Conservation (phyloP, 2,329 filamentous ascomycete species). For the Trichophyton rubrum region DNA sequence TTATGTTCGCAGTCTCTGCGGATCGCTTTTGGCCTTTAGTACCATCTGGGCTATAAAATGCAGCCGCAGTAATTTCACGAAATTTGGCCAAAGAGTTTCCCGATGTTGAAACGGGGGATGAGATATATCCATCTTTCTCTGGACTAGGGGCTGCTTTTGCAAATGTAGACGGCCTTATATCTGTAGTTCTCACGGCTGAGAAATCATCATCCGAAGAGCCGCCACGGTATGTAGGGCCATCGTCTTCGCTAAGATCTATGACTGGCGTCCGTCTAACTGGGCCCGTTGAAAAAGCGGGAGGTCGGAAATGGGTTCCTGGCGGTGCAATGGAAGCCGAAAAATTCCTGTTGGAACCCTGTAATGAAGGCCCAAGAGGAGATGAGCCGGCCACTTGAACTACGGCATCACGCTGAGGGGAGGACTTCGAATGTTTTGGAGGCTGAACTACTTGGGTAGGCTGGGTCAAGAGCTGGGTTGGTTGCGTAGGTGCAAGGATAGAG, state of each 20-base stretch:
- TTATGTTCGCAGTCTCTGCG: slow-evolving; percentile 29
- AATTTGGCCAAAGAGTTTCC: slow-evolving; percentile 25
- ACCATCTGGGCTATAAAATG: slow-evolving; percentile 30
- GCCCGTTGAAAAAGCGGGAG: slow-evolving; percentile 31
- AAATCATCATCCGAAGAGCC: slow-evolving; percentile 53
- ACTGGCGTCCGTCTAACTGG: slow-evolving; percentile 30
- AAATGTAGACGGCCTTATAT: slow-evolving; percentile 51
- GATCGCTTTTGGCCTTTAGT: slow-evolving; percentile 1
- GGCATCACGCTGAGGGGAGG: slow-evolving; percentile 20
- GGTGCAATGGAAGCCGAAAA: slow-evolving; percentile 56
- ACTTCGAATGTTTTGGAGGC: slow-evolving; percentile 14
- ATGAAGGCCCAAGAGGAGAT: slow-evolving; percentile 54
- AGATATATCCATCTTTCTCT: slow-evolving; percentile 27
- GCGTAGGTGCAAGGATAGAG: slow-evolving; percentile 29
- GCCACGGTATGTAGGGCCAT: slow-evolving; percentile 46
- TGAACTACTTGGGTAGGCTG: slow-evolving; percentile 51
- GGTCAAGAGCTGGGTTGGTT: slow-evolving; percentile 39
- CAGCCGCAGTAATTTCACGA: slow-evolving; percentile 32
- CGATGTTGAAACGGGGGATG: slow-evolving; percentile 27
- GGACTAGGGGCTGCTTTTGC: slow-evolving; percentile 32
- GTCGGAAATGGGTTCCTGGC: slow-evolving; percentile 57
- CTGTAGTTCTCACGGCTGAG: slow-evolving; percentile 35
- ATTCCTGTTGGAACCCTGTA: slow-evolving; percentile 30
- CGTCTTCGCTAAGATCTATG: slow-evolving; percentile 43
- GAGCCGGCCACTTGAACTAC: slow-evolving; percentile 77